A percentile compares a stretch with the other conserved stretches of the same genome.
Evolutionary conservation across 441 rosid species (phyloP).

Genomic region (Croton setiger): DNA sequence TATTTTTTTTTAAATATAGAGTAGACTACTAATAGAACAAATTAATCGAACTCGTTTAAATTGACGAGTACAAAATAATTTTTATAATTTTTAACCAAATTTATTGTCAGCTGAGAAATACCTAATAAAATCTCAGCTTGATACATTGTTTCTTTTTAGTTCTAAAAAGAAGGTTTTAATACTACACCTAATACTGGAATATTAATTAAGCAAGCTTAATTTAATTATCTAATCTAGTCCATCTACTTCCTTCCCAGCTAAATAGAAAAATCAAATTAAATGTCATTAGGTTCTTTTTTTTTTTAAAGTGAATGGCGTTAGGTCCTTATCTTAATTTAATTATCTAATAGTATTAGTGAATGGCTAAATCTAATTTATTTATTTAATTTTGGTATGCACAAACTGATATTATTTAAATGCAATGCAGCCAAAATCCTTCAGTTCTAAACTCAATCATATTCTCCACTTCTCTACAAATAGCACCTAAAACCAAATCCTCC

Average conservation of each 20-base stretch:
- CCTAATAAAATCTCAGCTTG: too few relatives aligned
- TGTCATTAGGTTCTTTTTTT: neutral
- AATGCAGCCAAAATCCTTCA: too few relatives aligned
- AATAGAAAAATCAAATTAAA: constrained; percentile 13
- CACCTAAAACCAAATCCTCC: neutral
- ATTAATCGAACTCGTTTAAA: too few relatives aligned
- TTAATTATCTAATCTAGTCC: constrained; percentile 2
- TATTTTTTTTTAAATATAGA: too few relatives aligned
- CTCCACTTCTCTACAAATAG: neutral
- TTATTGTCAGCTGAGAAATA: too few relatives aligned
- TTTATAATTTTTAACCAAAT: too few relatives aligned
- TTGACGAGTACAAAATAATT: too few relatives aligned
- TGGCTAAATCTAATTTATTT: neutral
- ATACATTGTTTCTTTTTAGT: neutral
- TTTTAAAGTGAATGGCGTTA: neutral
- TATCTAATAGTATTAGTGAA: neutral
- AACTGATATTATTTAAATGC: too few relatives aligned
- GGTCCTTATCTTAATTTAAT: constrained; percentile 4
- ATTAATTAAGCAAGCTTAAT: neutral
- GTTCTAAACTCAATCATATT: neutral
- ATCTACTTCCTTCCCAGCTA: constrained; percentile 11
- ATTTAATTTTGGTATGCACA: neutral
- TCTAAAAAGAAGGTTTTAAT: neutral
- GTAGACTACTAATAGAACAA: too few relatives aligned
- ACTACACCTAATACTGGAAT: neutral